These are phyloP conservation scores for Chalciporus sphaerocephalus DNA, from an alignment of 768 basidiomycete species.

Conservation along the genomic window DNA sequence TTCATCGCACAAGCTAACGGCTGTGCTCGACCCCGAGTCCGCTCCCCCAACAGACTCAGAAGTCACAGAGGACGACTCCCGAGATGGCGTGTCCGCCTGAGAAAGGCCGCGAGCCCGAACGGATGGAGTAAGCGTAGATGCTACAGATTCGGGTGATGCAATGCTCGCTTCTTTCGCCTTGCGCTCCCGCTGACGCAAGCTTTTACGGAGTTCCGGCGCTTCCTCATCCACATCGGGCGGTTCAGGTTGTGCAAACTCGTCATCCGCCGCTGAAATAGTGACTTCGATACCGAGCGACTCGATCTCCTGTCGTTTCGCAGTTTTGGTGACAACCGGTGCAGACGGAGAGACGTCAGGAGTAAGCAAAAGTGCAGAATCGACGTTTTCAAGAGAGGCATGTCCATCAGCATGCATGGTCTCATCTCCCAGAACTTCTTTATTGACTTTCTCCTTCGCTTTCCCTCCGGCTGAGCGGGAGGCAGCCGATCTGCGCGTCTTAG, in stretches of 20 bases:
- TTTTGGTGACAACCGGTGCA: slow-evolving; percentile 4
- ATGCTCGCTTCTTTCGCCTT: slow-evolving; percentile 16
- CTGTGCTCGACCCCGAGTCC: slow-evolving; percentile 32
- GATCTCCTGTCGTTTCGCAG: slow-evolving; percentile 23
- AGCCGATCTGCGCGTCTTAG: slow-evolving; percentile 24
- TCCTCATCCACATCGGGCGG: slow-evolving; percentile 17
- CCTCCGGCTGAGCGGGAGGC: slow-evolving; percentile 7
- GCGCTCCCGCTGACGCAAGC: slow-evolving; percentile 29
- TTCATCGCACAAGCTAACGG: slow-evolving; percentile 30
- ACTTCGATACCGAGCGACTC: slow-evolving; percentile 12
- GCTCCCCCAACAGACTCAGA: slow-evolving; percentile 26
- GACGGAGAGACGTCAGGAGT: slow-evolving; percentile 10
- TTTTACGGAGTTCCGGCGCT: slow-evolving; percentile 24
- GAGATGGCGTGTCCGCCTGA: slow-evolving; percentile 20
- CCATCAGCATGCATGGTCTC: slow-evolving; percentile 4
- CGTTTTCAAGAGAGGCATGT: neutral
- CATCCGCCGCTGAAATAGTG: slow-evolving; percentile 7
- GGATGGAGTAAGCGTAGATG: slow-evolving; percentile 30
- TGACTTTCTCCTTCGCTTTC: slow-evolving; percentile 3
- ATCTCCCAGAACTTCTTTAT: slow-evolving; percentile 6
- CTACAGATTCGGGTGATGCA: slow-evolving; percentile 25
- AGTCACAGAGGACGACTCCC: slow-evolving; percentile 19
- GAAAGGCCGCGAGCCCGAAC: slow-evolving; percentile 20
- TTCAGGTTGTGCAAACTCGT: slow-evolving; percentile 12
- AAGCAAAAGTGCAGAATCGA: slow-evolving; percentile 14